Conservation (phyloP, 768 basidiomycete genomes). For the Panaeolus cyanescens region DNA sequence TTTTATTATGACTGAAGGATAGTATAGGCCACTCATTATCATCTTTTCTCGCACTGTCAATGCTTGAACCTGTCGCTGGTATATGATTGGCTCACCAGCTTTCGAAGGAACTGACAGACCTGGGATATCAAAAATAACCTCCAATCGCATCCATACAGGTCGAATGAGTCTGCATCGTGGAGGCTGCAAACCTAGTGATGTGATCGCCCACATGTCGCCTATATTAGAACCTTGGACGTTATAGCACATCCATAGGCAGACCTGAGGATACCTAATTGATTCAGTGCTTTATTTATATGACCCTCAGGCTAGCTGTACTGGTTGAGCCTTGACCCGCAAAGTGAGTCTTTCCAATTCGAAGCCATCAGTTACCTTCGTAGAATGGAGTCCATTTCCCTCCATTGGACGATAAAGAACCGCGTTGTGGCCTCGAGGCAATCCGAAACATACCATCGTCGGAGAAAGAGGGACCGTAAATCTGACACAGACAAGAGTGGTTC, state of each 20-base stretch:
- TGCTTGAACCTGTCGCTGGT: not conserved
- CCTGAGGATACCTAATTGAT: not conserved
- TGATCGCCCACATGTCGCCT: not conserved
- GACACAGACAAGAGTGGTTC: not conserved
- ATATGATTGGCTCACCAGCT: not conserved
- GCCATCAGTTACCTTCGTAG: not conserved
- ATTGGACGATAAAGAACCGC: conserved; percentile 2
- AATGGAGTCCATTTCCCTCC: conserved; percentile 1
- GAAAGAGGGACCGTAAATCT: not conserved
- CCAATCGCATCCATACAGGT: not conserved
- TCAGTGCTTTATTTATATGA: not conserved
- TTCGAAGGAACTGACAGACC: not conserved
- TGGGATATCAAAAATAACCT: conserved; percentile 1
- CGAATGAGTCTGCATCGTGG: not conserved
- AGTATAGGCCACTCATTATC: not conserved
- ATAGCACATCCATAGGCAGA: not conserved
- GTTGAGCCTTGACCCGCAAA: not conserved
- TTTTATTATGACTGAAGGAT: not conserved
- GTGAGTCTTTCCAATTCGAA: not conserved
- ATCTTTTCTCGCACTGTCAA: not conserved
- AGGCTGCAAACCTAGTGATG: not conserved
- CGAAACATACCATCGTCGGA: not conserved
- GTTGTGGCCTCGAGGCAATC: not conserved
- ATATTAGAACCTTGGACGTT: not conserved
- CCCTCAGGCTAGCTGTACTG: not conserved